phyloP scores from a whole-genome alignment of 352 stramenopile species.

The Pythium apleroticum region DNA sequence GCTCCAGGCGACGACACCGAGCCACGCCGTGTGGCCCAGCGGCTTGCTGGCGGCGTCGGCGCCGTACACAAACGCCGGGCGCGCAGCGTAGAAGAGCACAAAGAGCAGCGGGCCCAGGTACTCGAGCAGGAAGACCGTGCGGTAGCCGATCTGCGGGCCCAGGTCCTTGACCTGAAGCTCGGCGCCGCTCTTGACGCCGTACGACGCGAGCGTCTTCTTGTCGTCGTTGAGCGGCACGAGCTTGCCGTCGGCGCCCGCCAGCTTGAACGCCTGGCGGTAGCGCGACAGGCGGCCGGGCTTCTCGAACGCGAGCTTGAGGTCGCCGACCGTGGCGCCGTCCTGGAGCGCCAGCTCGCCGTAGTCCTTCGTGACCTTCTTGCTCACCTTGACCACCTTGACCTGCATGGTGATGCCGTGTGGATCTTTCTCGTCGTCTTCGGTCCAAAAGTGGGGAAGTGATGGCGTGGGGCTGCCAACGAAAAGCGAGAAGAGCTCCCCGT shows the following conservation, averaged over 20 bases:
- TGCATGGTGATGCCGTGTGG: constrained; percentile 37
- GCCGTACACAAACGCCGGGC: constrained; percentile 76
- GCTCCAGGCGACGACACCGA: constrained; percentile 67
- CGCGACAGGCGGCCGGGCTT: constrained; percentile 45
- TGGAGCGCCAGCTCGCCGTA: constrained; percentile 44
- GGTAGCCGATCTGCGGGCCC: constrained; percentile 86
- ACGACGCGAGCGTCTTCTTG: constrained; percentile 48
- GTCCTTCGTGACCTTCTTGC: constrained; percentile 56
- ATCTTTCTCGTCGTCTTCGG: background rate
- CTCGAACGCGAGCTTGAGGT: constrained; percentile 67
- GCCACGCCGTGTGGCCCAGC: constrained; percentile 43
- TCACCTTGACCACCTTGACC: constrained; percentile 59
- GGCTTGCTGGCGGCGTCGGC: constrained; percentile 35
- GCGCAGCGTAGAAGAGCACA: constrained; percentile 72
- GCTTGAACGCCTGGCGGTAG: constrained; percentile 67
- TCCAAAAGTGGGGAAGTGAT: background rate
- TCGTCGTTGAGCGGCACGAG: constrained; percentile 61
- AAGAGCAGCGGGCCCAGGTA: constrained; percentile 87
- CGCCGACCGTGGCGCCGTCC: constrained; percentile 38
- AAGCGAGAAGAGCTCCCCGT: background rate
- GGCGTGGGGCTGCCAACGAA: background rate
- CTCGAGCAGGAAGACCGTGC: constrained; percentile 86
- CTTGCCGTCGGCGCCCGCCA: constrained; percentile 33
- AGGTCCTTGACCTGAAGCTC: constrained; percentile 80
- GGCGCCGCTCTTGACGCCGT: constrained; percentile 50